Evolutionary conservation across 2,329 filamentous ascomycete genomes (phyloP).

Genomic region (Metarhizium guizhouense): DNA sequence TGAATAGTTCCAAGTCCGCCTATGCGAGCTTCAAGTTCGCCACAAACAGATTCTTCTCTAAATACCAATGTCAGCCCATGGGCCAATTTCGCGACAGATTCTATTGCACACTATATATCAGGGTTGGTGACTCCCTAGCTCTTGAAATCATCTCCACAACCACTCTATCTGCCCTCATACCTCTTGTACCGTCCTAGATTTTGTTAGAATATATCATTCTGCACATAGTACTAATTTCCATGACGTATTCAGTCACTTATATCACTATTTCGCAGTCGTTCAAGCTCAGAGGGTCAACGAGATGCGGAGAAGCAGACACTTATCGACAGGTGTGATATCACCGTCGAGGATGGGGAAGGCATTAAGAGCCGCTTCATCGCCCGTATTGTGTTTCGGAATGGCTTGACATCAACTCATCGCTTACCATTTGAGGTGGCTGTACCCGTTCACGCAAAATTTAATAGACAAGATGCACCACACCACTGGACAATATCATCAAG

Average conservation of each 20-base stretch:
- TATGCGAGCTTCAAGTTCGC: slow-evolving; percentile 66
- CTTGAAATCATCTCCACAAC: background rate
- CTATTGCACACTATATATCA: slow-evolving; percentile 66
- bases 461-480: slow-evolving; percentile 55
- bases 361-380: slow-evolving; percentile 66
- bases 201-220: background rate
- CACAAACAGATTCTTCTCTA: slow-evolving; percentile 60
- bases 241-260: slow-evolving; percentile 45
- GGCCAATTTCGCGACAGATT: slow-evolving; percentile 50
- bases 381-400: slow-evolving; percentile 66
- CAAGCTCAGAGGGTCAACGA: slow-evolving; percentile 45
- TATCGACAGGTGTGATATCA: slow-evolving; percentile 67
- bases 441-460: slow-evolving; percentile 71
- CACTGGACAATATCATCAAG: slow-evolving; percentile 65
- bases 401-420: slow-evolving; percentile 68
- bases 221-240: background rate
- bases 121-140: slow-evolving; percentile 32
- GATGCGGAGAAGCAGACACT: slow-evolving; percentile 57
- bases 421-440: slow-evolving; percentile 65
- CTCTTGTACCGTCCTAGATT: background rate
- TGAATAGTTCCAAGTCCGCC: slow-evolving; percentile 74
- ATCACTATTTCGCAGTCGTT: slow-evolving; percentile 64
- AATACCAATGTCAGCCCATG: slow-evolving; percentile 55
- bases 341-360: slow-evolving; percentile 61
- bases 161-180: background rate